Conservation (phyloP, 2,329 filamentous ascomycete species). For the Phialophora chinensis region DNA sequence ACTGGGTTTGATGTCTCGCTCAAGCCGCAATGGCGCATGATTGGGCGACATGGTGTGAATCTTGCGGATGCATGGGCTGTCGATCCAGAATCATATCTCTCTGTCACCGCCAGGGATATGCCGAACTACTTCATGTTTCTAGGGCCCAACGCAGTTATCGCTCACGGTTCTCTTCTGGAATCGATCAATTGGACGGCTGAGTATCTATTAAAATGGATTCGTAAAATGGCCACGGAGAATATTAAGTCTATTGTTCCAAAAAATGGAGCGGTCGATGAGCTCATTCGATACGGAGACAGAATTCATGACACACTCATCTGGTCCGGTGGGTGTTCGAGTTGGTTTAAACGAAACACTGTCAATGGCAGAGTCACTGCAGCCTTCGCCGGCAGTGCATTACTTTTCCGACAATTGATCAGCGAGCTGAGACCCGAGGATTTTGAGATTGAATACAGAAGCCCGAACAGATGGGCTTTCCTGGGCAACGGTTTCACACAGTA, state of each 20-base stretch:
- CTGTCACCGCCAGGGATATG: conserved; percentile 37
- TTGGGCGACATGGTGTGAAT: conserved; percentile 42
- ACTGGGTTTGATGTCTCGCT: conserved; percentile 52
- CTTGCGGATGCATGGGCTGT: conserved; percentile 42
- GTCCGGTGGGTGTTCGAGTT: conserved; percentile 32
- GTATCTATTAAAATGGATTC: conserved; percentile 43
- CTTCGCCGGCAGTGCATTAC: conserved; percentile 40
- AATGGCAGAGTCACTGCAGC: conserved; percentile 33
- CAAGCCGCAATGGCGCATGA: conserved; percentile 44
- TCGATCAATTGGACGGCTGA: conserved; percentile 41
- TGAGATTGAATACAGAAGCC: conserved; percentile 26
- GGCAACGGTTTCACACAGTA: conserved; percentile 49
- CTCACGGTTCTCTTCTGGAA: conserved; percentile 42
- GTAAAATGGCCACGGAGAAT: conserved; percentile 44
- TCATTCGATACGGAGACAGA: conserved; percentile 43
- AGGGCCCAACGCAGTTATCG: conserved; percentile 42
- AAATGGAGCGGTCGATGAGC: conserved; percentile 42
- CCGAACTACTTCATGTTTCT: conserved; percentile 47
- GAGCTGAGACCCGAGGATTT: conserved; percentile 43
- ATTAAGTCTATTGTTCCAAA: conserved; percentile 43
- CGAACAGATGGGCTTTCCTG: conserved; percentile 38
- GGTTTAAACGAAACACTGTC: conserved; percentile 31
- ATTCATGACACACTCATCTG: conserved; percentile 44
- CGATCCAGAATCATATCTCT: conserved; percentile 42
- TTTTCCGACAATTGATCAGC: conserved; percentile 44